Conservation (phyloP, 1,284 basidiomycete genomes). For the Boletus albobrunnescens region DNA sequence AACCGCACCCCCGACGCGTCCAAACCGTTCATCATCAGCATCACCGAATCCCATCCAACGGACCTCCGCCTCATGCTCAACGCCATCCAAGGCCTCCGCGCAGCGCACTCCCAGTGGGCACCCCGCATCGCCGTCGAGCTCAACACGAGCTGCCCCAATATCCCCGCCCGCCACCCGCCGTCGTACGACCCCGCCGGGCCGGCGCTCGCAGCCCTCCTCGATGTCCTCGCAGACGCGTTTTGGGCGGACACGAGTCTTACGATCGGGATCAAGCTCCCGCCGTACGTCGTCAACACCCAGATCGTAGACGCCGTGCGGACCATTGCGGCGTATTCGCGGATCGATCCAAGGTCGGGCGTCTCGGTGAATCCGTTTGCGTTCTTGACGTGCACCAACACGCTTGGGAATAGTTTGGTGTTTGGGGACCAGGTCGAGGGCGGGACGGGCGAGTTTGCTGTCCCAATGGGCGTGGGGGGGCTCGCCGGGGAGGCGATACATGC, state of each 20-base stretch:
- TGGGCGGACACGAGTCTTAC: constrained; percentile 53
- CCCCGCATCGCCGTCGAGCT: constrained; percentile 64
- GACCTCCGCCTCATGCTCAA: constrained; percentile 54
- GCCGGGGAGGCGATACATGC: constrained; percentile 75
- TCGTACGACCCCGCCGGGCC: constrained; percentile 49
- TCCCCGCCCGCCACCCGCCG: constrained; percentile 55
- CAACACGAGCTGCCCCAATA: constrained; percentile 80
- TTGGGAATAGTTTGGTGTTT: constrained; percentile 67
- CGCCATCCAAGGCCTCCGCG: constrained; percentile 55
- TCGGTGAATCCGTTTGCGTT: constrained; percentile 49
- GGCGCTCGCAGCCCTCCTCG: constrained; percentile 38
- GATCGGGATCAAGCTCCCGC: constrained; percentile 76
- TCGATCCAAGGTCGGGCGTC: constrained; percentile 17
- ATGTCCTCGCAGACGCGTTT: constrained; percentile 47
- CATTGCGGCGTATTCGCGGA: constrained; percentile 35
- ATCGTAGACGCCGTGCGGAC: constrained; percentile 51
- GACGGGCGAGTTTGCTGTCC: constrained; percentile 47
- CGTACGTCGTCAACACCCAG: constrained; percentile 65
- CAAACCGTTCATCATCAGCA: constrained; percentile 75
- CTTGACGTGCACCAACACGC: constrained; percentile 73
- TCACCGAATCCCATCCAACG: constrained; percentile 54
- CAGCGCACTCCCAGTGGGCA: constrained; percentile 25
- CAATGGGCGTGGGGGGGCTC: constrained; percentile 62
- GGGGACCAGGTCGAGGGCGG: constrained; percentile 41
- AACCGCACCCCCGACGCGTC: constrained; percentile 22